Conservation (phyloP, 768 basidiomycete species). For the Tylopilus plumbeoviolaceoides region DNA sequence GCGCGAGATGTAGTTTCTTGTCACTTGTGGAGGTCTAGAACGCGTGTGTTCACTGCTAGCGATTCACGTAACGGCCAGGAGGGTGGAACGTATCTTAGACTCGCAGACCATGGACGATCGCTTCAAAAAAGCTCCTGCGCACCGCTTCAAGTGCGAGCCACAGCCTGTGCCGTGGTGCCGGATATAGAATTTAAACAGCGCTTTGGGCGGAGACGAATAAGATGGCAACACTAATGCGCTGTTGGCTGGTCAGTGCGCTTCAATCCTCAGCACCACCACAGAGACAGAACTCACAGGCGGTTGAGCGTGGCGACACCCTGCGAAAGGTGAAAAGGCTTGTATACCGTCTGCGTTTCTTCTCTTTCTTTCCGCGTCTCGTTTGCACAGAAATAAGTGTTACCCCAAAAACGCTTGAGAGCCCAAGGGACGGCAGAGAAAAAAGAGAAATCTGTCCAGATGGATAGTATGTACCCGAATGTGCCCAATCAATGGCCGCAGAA, state of each 20-base stretch:
- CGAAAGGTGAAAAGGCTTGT: slow-evolving; percentile 40
- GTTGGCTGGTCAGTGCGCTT: slow-evolving; percentile 31
- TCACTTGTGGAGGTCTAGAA: background rate
- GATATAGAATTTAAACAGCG: slow-evolving; percentile 13
- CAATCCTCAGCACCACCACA: slow-evolving; percentile 38
- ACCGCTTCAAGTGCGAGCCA: slow-evolving; percentile 16
- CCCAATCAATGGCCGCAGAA: slow-evolving; percentile 40
- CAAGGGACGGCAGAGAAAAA: slow-evolving; percentile 36
- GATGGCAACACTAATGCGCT: slow-evolving; percentile 21
- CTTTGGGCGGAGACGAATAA: slow-evolving; percentile 27
- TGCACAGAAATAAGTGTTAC: slow-evolving; percentile 44
- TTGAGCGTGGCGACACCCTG: slow-evolving; percentile 34
- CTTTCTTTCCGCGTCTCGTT: slow-evolving; percentile 34
- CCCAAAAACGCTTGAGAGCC: slow-evolving; percentile 40
- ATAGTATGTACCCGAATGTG: slow-evolving; percentile 45
- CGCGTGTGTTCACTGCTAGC: background rate
- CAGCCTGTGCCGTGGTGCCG: slow-evolving; percentile 29
- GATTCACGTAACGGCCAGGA: slow-evolving; percentile 2
- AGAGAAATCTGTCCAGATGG: slow-evolving; percentile 37
- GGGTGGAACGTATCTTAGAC: background rate
- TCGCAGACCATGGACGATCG: slow-evolving; percentile 20
- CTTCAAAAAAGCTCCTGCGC: slow-evolving; percentile 19
- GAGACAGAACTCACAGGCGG: slow-evolving; percentile 38
- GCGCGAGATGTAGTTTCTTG: background rate
- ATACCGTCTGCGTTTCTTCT: slow-evolving; percentile 35